Percentiles rank a stretch among this genome's conserved stretches.
Evolutionary conservation across 768 basidiomycete genomes (phyloP).

Genomic region (Suillus americanus): DNA sequence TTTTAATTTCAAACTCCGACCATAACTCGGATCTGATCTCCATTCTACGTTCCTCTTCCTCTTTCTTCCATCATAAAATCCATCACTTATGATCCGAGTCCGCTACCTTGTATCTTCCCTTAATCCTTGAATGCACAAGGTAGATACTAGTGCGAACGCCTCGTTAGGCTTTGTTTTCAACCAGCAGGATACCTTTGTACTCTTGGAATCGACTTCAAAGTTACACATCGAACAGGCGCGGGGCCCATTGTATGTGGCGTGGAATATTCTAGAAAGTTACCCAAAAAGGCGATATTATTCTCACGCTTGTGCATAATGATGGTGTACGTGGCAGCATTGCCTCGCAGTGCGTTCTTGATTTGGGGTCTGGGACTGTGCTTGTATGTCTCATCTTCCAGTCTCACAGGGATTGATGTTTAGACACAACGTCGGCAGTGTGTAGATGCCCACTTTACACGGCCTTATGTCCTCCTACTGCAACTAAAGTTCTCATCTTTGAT

Average conservation of each 20-base stretch:
- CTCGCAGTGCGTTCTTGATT: not conserved
- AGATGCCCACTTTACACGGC: not conserved
- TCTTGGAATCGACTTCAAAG: not conserved
- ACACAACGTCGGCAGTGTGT: not conserved
- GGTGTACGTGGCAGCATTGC: not conserved
- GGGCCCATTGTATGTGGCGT: not conserved
- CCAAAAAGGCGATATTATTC: conserved; percentile 17
- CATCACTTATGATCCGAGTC: conserved; percentile 17
- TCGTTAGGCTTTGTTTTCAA: not conserved
- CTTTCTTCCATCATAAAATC: conserved; percentile 25
- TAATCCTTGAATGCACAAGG: not conserved
- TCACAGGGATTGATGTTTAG: not conserved
- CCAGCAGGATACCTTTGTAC: not conserved
- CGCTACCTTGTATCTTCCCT: not conserved
- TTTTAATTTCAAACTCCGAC: conserved; percentile 29
- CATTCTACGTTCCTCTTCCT: conserved; percentile 15
- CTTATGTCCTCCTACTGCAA: not conserved
- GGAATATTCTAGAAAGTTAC: conserved; percentile 27
- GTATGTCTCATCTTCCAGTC: not conserved
- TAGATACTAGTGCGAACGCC: not conserved
- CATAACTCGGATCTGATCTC: conserved; percentile 20
- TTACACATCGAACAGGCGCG: not conserved
- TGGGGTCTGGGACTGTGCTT: not conserved
- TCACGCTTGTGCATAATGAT: conserved; percentile 5
- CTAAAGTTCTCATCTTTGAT: not conserved